Evolutionary conservation across 78 protist species (phyloP), one percentile per base, ranked within the genome.

Genomic region (Dictyostelium capitatum): DNA sequence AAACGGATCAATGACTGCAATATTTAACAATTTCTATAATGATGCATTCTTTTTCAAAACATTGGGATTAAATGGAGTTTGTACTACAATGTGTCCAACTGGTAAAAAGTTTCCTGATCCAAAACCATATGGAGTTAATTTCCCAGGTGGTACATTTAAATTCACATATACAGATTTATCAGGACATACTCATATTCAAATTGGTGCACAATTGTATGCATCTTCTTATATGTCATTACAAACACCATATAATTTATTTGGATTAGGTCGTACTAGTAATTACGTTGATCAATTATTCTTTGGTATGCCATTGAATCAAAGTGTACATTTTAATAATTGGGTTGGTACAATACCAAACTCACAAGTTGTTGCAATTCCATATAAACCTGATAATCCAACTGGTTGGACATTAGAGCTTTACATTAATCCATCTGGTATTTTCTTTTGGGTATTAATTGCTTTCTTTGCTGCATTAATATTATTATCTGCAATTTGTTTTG

Each of bases 41-140:
- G 97, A 95, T 65, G 97, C 97, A 0, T 84, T 90, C 82, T 95
- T 95, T 59, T 67, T 95, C 85, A 95, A 95, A 47, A 83, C 97
- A 0, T 47, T 82, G 1, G 96, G 96, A 47, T 59, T 95, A 12
- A 95, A 95, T 43, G 97, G 97, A 10, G 95, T 90, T 19, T 95
- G 97, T 23, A 67, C 89, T 6, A 81, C 85, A 7, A 83, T 91
- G 97, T 95, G 97, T 41, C 84, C 91, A 19, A 79, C 67, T 19
- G 80, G 85, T 11, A 54, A 69, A 0, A 87, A 81, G 37, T 85
- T 94, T 79, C 84, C 97, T 6, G 20, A 46, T 19, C 90, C 90
- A 20, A 78, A 95, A 30, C 97, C 97, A 1, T 95, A 83, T 19
- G 97, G 97, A 23, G 95, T 95, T 19, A 95, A 95, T 65, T 69